These are phyloP conservation scores for Didymellaceae sp. DNA, from an alignment of 2,329 filamentous ascomycete species.

Conservation along the genomic window DNA sequence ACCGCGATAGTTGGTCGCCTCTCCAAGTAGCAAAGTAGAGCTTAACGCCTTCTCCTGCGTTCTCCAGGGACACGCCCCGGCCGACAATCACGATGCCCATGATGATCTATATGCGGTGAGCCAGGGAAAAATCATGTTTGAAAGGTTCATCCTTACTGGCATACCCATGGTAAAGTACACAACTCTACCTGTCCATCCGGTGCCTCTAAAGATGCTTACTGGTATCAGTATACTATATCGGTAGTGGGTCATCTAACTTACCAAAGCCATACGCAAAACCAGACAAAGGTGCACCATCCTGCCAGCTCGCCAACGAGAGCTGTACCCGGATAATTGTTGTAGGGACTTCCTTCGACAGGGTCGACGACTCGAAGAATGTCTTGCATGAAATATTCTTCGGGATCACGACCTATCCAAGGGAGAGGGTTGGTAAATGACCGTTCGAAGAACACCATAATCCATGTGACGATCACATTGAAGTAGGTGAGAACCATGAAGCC, in stretches of 20 bases:
- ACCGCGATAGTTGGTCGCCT: not conserved
- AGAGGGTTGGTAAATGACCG: slow-evolving; percentile 20
- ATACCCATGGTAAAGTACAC: slow-evolving; percentile 34
- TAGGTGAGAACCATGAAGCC: slow-evolving; percentile 17
- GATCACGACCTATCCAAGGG: slow-evolving; percentile 18
- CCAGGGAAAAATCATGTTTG: too few species aligned
- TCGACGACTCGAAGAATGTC: slow-evolving; percentile 17
- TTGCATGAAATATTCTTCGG: slow-evolving; percentile 12
- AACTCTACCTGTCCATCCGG: slow-evolving; percentile 26
- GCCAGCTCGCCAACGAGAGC: not conserved
- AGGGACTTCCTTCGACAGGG: slow-evolving; percentile 2
- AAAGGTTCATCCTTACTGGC: too few species aligned
- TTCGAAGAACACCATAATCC: slow-evolving; percentile 26
- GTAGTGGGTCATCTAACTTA: not conserved
- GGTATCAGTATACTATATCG: not conserved
- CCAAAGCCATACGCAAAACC: not conserved
- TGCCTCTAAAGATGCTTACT: slow-evolving; percentile 22
- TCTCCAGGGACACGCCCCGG: not conserved
- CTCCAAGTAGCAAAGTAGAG: slow-evolving; percentile 22
- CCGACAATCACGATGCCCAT: not conserved
- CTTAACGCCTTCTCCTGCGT: slow-evolving; percentile 16
- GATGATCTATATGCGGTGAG: slow-evolving; percentile 10
- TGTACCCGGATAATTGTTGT: not conserved
- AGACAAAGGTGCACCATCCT: not conserved
- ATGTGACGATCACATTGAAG: slow-evolving; percentile 20